These are phyloP conservation scores for Penicillium chermesinum DNA, from an alignment of 495 filamentous ascomycete species.

Conservation along the genomic window DNA sequence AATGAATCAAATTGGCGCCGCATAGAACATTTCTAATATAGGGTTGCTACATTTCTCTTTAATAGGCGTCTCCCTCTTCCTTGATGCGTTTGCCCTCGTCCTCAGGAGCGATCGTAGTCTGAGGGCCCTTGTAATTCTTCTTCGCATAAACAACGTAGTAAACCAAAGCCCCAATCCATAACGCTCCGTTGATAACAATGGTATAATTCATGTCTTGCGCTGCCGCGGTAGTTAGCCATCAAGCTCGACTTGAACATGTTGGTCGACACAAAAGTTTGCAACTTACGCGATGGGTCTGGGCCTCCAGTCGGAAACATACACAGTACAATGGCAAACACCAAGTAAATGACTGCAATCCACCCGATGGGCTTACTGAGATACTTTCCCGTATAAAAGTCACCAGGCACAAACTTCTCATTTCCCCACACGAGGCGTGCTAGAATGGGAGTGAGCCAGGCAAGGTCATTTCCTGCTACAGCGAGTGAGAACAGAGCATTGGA, in stretches of 20 bases:
- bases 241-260: background rate
- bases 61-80: background rate
- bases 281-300: conserved; percentile 40
- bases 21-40: too few species aligned
- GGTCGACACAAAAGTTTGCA: too few species aligned
- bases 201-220: conserved; percentile 61
- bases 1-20: too few species aligned
- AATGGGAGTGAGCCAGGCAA: conserved; percentile 62
- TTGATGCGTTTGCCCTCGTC: conserved; percentile 17
- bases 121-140: conserved; percentile 70
- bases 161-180: conserved; percentile 55
- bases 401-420: conserved; percentile 55
- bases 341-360: conserved; percentile 48
- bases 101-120: conserved; percentile 51
- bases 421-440: conserved; percentile 60
- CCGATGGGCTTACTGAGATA: conserved; percentile 47
- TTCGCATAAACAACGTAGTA: conserved; percentile 62
- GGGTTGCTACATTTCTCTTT: too few species aligned
- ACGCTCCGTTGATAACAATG: conserved; percentile 55
- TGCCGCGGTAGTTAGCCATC: conserved; percentile 16
- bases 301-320: conserved; percentile 52
- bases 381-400: conserved; percentile 55
- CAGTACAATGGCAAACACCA: conserved; percentile 48
- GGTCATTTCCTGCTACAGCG: conserved; percentile 55
- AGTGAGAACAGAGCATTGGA: conserved; percentile 59